Evolutionary conservation across 2,329 filamentous ascomycete species (phyloP), one percentile per base, ranked within the genome.

Genomic region (Fusarium poae): DNA sequence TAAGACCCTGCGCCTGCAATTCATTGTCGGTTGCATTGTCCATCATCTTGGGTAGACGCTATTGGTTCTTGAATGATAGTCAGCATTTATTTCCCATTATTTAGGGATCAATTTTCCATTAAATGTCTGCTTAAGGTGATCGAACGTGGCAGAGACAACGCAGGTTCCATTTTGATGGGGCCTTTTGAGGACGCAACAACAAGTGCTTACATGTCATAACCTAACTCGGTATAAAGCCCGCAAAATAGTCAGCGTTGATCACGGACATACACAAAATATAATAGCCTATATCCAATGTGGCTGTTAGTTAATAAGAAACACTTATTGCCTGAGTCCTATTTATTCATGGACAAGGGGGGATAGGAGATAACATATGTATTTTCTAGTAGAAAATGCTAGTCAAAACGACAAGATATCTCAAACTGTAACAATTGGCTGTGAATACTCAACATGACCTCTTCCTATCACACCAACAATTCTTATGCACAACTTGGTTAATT

Each of bases 151-250:
- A 66, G 30, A 45, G 16, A 51, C 29, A 54, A 27, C 25, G 7
- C 23, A 18, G 30, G 44, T 56, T 55, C 35, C 35, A 21, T 39
- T 50, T 52, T 50, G 46, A 66, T 44, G 62, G 57, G 57, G 62
- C 63, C 40, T 43, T 59, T 42, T 21, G 27, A 20, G 45, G 45
- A 25, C 30, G 30, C 46, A 39, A 21, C 35, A 20, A 39, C 35
- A 67, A 67, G 64, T 53, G 64, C 64, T 67, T 62, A 67, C 56
- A 62, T 43, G 46, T 18, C n/a, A 67, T 42, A 11, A 13, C 64
- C 57, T 7, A 62, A 65, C 37, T 49, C 30, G 57, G 64, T n/a
- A 53, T 57, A 30, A 57, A 65, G 45, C 54, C 54, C 62, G 61
- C 48, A 49, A 35, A 53, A 20, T 43, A 29, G 35, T 27, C 29